These are phyloP conservation scores for Cucumis melo DNA, from an alignment of 306 rosid genomes.

Conservation along the genomic window DNA sequence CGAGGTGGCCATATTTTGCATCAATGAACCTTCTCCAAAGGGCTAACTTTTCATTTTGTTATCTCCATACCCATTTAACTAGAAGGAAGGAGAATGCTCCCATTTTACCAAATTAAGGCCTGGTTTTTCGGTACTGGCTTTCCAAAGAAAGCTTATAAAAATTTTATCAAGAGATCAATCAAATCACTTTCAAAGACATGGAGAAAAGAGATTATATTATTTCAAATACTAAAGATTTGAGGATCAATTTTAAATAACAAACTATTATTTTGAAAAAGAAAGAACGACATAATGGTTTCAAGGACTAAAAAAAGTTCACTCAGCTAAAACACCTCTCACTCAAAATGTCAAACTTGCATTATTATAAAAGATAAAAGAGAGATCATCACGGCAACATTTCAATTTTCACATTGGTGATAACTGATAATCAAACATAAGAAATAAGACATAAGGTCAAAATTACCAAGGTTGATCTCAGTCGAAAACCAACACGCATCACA, in stretches of 20 bases:
- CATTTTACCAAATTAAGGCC: neutral
- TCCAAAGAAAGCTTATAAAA: neutral
- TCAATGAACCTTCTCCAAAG: neutral
- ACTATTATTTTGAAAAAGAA: neutral
- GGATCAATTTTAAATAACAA: neutral
- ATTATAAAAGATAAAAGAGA: neutral
- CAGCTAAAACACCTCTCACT: neutral
- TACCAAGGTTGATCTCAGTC: slow-evolving; percentile 87
- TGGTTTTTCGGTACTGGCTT: neutral
- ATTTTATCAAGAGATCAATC: neutral
- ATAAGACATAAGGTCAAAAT: neutral
- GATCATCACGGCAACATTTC: neutral
- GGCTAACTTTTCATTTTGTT: neutral
- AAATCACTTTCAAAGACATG: neutral
- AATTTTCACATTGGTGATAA: neutral
- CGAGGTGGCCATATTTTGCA: neutral
- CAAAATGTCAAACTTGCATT: neutral
- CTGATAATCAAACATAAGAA: neutral
- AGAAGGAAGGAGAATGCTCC: neutral
- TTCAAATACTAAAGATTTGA: neutral
- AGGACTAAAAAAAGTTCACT: neutral
- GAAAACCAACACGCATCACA: slow-evolving; percentile 85
- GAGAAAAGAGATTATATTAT: neutral
- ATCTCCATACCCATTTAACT: neutral
- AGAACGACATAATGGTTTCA: neutral